Percentiles rank a stretch among this genome's conserved stretches.
These are phyloP conservation scores for Lasiosphaeris hirsuta DNA, from an alignment of 495 filamentous ascomycete species.

Conservation along the genomic window DNA sequence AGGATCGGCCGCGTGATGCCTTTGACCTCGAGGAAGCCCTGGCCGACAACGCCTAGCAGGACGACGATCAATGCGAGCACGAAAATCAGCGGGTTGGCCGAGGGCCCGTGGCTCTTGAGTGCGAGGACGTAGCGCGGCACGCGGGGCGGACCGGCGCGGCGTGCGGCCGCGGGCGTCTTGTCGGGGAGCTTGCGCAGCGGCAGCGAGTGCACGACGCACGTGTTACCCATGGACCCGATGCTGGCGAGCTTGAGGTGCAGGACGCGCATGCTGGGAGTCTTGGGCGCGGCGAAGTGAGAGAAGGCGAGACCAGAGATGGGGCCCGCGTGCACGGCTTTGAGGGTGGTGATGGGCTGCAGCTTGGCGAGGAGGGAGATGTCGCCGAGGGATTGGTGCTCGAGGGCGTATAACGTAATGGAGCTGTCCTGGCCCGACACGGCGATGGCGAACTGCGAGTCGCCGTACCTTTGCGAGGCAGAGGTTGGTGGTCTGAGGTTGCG, in stretches of 20 bases:
- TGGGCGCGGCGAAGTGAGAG: slow-evolving; percentile 63
- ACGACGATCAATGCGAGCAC: slow-evolving; percentile 51
- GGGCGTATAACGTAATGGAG: slow-evolving; percentile 71
- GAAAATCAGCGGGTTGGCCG: slow-evolving; percentile 45
- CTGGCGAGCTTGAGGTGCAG: slow-evolving; percentile 79
- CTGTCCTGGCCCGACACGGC: slow-evolving; percentile 81
- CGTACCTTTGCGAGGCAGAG: slow-evolving; percentile 40
- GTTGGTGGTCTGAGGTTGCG: slow-evolving; percentile 56
- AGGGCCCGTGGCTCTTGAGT: slow-evolving; percentile 50
- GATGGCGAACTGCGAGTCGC: slow-evolving; percentile 69
- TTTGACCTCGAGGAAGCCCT: slow-evolving; percentile 64
- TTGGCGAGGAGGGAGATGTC: slow-evolving; percentile 50
- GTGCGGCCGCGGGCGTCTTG: slow-evolving; percentile 45
- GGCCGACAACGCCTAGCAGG: slow-evolving; percentile 58
- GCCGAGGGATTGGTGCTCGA: slow-evolving; percentile 53
- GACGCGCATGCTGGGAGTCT: slow-evolving; percentile 38
- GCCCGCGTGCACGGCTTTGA: slow-evolving; percentile 73
- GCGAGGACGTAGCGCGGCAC: slow-evolving; percentile 64
- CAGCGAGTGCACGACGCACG: slow-evolving; percentile 79
- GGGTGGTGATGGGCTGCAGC: slow-evolving; percentile 58
- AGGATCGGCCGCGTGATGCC: slow-evolving; percentile 58
- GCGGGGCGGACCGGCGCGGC: slow-evolving; percentile 39
- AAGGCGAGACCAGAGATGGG: slow-evolving; percentile 84
- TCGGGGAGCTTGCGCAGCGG: slow-evolving; percentile 53
- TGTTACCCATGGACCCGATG: slow-evolving; percentile 73